Evolutionary conservation across 345 rosid species (phyloP), one percentile per base, ranked within the genome.

Genomic region (Isatis tinctoria): DNA sequence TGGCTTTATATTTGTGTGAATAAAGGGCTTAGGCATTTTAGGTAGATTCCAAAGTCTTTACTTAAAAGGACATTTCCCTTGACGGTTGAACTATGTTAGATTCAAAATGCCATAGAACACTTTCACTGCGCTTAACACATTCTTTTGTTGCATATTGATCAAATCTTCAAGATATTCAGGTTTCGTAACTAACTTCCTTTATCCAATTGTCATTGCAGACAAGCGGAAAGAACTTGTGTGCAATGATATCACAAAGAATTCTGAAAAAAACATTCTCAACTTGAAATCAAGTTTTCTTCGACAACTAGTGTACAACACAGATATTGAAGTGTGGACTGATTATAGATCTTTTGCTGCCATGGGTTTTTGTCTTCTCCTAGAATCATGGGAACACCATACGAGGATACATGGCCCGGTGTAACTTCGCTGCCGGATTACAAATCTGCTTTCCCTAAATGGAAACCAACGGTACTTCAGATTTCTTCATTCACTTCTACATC

Each of bases 131-230:
- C 37, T n/a, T 70, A 17, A 27, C 59, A 24, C n/a, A 56, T 45
- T n/a, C n/a, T 41, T 41, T 44, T 8, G 2, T 65, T 66, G 18
- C 36, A 27, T 44, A 92, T 95, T 73, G 99, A 95, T 77, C 97
- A 95, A 65, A 79, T 95, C 49, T 95, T 90, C 83, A 92, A 89
- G 82, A 95, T 95, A 74, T 95, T 95, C 92, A 95, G 98, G 99
- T 95, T 58, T 67, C 58, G 2, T 32, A 12, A 16, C 69, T 59
- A 59, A 59, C 18, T 57, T 77, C 10, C 33, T 48, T 43, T 11
- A 16, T 45, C 71, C 52, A 35, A 8, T 32, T 32, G 6, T 32
- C 35, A 6, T 32, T 32, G 4, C 1, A 32, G 8, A 32, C 8
- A 32, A 60, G n/a, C 20, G 35, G 30, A 67, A 49, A 48, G 60